Conservation (phyloP, 2,329 filamentous ascomycete species). For the Phyllachora maydis region DNA sequence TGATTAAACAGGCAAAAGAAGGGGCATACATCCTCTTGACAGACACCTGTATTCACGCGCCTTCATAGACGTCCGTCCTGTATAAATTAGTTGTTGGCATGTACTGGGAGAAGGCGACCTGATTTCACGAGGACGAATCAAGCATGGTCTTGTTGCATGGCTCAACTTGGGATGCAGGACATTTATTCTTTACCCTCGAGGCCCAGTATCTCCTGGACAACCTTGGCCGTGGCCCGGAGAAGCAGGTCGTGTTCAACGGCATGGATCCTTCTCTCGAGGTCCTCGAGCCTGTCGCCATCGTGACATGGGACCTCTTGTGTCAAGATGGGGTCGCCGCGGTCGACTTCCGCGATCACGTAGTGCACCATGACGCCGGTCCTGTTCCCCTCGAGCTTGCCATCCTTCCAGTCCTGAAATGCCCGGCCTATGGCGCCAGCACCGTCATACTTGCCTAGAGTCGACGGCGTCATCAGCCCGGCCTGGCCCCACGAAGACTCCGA, state of each 20-base stretch:
- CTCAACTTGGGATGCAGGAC: too few relatives aligned
- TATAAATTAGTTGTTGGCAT: too few relatives aligned
- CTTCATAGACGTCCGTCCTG: too few relatives aligned
- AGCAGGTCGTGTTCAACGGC: constrained; percentile 57
- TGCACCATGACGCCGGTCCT: constrained; percentile 80
- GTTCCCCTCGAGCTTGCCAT: constrained; percentile 39
- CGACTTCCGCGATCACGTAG: constrained; percentile 63
- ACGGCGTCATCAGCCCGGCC: not conserved
- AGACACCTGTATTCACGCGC: too few relatives aligned
- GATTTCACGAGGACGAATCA: not conserved
- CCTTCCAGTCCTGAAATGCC: constrained; percentile 52
- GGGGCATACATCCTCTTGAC: too few relatives aligned
- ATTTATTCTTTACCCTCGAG: too few relatives aligned
- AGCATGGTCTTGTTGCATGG: not conserved
- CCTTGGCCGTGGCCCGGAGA: constrained; percentile 45
- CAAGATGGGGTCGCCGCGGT: constrained; percentile 56
- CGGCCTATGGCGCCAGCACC: constrained; percentile 60
- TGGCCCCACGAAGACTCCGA: too few relatives aligned
- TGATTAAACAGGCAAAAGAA: too few relatives aligned
- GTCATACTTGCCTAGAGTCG: constrained; percentile 29
- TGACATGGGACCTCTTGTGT: constrained; percentile 46
- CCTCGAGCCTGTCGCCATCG: constrained; percentile 40
- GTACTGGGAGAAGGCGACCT: not conserved
- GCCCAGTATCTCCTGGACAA: constrained; percentile 20
- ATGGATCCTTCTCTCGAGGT: constrained; percentile 56